Conservation (phyloP, 2,329 filamentous ascomycete species). For the Fusarium metavorans region DNA sequence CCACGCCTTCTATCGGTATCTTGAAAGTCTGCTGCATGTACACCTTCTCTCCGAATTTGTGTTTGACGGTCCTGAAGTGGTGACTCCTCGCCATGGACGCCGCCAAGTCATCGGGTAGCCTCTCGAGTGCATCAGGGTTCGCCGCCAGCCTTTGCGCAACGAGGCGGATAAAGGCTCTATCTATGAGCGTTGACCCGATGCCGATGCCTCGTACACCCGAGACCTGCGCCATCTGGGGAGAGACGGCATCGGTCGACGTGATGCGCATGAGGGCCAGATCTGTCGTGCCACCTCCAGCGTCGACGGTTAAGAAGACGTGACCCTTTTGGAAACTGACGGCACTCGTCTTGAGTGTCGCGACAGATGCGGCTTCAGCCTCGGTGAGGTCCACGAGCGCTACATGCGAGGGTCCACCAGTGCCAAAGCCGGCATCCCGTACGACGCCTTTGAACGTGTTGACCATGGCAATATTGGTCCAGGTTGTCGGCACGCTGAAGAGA, state of each 20-base stretch:
- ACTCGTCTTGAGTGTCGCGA: not conserved
- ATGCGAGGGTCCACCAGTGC: not conserved
- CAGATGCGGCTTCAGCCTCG: not conserved
- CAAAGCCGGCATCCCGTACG: not conserved
- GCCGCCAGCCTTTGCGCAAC: slow-evolving; percentile 51
- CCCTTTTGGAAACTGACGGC: not conserved
- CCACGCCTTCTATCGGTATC: slow-evolving; percentile 56
- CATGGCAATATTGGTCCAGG: not conserved
- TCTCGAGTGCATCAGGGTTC: slow-evolving; percentile 52
- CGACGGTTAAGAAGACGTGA: not conserved
- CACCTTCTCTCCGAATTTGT: slow-evolving; percentile 44
- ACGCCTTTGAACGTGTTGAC: not conserved
- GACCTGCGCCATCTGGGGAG: not conserved
- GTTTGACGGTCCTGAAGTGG: slow-evolving; percentile 46
- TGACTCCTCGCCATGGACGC: slow-evolving; percentile 52
- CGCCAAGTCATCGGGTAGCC: slow-evolving; percentile 52
- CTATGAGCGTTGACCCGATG: slow-evolving; percentile 59
- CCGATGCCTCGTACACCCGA: slow-evolving; percentile 43
- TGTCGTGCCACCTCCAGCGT: not conserved
- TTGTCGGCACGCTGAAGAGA: not conserved
- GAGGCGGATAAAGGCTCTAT: slow-evolving; percentile 53
- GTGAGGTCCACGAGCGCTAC: not conserved
- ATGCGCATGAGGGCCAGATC: not conserved
- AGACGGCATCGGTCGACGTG: not conserved
- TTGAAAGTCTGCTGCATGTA: slow-evolving; percentile 55